phyloP scores from a whole-genome alignment of 176 grass and related monocot species.

The Lolium perenne region DNA sequence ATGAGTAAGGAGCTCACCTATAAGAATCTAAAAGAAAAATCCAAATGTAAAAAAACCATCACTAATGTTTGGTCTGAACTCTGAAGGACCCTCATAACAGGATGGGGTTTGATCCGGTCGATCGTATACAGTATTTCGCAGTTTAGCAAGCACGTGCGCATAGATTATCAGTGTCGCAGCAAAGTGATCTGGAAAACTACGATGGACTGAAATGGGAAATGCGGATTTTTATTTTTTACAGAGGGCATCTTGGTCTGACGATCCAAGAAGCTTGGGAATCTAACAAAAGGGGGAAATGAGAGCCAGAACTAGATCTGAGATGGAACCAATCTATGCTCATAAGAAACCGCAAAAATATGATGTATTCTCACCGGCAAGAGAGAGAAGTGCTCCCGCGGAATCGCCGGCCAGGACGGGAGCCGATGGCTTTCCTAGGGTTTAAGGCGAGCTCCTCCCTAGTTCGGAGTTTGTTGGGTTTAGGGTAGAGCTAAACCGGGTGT shows the following conservation, averaged over 20 bases:
- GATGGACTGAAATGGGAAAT: neutral
- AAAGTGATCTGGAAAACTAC: too few species aligned
- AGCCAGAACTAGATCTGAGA: slow-evolving; percentile 18
- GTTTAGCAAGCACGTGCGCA: too few species aligned
- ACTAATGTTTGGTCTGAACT: too few species aligned
- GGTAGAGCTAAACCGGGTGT: too few species aligned
- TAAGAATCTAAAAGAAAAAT: too few species aligned
- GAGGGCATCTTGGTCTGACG: neutral
- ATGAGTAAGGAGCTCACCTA: too few species aligned
- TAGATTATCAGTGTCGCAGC: too few species aligned
- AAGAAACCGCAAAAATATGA: neutral
- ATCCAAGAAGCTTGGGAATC: neutral
- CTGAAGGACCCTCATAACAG: too few species aligned
- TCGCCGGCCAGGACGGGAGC: neutral
- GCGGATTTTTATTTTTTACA: neutral
- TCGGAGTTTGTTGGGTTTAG: neutral
- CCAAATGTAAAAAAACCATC: too few species aligned
- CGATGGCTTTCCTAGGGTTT: neutral
- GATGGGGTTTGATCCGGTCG: too few species aligned
- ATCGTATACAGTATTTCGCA: too few species aligned
- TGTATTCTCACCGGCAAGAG: neutral
- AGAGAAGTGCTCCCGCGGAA: neutral
- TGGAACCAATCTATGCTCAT: neutral
- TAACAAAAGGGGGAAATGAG: neutral
- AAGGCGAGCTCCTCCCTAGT: neutral